A percentile compares a stretch with the other conserved stretches of the same genome.
Conservation (phyloP, 1,139 yeast species). For the Yamadazyma jaroonii region DNA sequence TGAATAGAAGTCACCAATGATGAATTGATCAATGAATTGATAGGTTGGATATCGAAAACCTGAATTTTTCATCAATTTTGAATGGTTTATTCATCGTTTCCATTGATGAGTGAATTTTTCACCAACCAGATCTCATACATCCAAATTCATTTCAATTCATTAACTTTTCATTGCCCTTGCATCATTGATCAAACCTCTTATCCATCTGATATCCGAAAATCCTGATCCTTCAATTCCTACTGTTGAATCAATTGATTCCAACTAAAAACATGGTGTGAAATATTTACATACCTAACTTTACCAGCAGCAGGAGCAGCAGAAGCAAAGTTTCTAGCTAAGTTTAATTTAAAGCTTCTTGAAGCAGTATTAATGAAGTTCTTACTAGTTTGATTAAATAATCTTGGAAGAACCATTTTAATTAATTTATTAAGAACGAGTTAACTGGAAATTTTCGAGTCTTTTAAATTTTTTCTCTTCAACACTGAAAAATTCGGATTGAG, state of each 20-base stretch:
- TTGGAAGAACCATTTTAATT: slow-evolving; percentile 68
- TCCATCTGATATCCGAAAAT: too few species aligned
- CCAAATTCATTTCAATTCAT: too few species aligned
- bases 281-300: slow-evolving; percentile 78
- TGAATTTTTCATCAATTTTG: background rate
- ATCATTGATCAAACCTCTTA: too few species aligned
- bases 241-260: background rate
- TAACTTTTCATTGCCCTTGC: too few species aligned
- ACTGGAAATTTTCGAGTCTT: slow-evolving; percentile 3
- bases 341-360: slow-evolving; percentile 60
- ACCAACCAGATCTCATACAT: background rate
- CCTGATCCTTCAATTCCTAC: background rate
- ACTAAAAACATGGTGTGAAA: background rate
- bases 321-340: slow-evolving; percentile 82
- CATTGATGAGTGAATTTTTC: background rate
- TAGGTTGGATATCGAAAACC: too few species aligned
- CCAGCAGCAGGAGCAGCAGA: slow-evolving; percentile 83
- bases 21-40: background rate
- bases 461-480: slow-evolving; percentile 8
- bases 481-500: slow-evolving; percentile 8
- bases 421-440: slow-evolving; percentile 5
- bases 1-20: background rate
- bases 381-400: slow-evolving; percentile 81
- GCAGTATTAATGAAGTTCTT: slow-evolving; percentile 91
- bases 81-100: too few species aligned